These are phyloP conservation scores for Scheffersomyces illinoinensis DNA, from an alignment of 1,139 yeast species.

Conservation along the genomic window DNA sequence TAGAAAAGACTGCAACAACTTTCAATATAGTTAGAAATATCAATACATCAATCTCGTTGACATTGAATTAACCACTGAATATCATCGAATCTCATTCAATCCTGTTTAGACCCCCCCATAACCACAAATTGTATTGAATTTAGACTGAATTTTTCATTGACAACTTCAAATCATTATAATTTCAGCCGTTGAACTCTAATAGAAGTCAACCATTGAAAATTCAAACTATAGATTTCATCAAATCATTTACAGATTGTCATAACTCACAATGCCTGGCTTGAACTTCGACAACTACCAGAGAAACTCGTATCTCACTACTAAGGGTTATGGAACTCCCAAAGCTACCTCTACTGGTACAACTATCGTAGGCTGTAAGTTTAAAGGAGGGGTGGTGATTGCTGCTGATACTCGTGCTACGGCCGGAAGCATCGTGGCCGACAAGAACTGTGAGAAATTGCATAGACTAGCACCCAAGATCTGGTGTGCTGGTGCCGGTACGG, in stretches of 20 bases:
- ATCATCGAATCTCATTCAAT: not conserved
- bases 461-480: conserved; percentile 90
- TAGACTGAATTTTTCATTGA: not conserved
- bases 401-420: conserved; percentile 98
- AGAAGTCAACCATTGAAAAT: not conserved
- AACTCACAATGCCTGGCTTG: conserved; percentile 71
- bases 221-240: not conserved
- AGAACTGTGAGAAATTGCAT: conserved; percentile 95
- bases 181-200: not conserved
- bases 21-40: not conserved
- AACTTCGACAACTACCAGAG: conserved; percentile 92
- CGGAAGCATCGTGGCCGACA: conserved; percentile 95
- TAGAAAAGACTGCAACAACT: not conserved
- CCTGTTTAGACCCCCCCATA: not conserved
- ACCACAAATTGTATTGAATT: not conserved
- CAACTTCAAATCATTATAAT: no score
- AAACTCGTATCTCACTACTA: conserved; percentile 67
- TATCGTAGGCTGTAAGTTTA: conserved; percentile 90
- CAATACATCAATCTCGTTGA: not conserved
- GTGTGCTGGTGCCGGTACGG: conserved; percentile 99
- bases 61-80: not conserved
- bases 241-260: not conserved
- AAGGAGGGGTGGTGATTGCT: conserved; percentile 94
- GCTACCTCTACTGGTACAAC: conserved; percentile 99
- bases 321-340: conserved; percentile 75